Base-by-base conservation (phyloP, 2,329 filamentous ascomycete species). In the Fusarium euwallaceae region DNA sequence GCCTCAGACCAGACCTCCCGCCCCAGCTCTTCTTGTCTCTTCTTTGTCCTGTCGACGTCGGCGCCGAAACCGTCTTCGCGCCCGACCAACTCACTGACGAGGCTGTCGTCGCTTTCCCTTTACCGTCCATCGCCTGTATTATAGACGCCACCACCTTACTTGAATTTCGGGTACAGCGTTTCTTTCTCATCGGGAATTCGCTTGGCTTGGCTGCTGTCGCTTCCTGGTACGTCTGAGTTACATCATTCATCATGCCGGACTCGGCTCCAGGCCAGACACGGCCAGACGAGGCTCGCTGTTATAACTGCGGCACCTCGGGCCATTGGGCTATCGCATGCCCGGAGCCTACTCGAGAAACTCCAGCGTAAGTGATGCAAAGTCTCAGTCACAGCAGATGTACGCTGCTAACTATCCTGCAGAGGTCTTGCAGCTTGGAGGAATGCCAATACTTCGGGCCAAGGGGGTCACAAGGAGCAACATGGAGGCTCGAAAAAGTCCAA, bases 301-400 rank as follows among this genome's bases (percentile, higher is more conserved):
- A 89, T 78, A 90, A 89, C 76, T 90, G 88, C 74, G 87, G 87
- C 62, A 78, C 80, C 58, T 80, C 81, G 34, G 86, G 86, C 5
- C 88, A 90, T 77, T 89, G 87, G 83, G 82, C 87, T 14, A 81
- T 89, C 62, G 87, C 87, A 60, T 90, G 88, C 76, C 88, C 87
- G 9, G 85, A 88, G 69, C 84, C 86, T 24, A 87, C 86, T 27
- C 82, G 87, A 70, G 79, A 82, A 73, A 83, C 84, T 55, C 86
- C 86, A 73, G 86, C 84, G 88, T 90, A 84, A 87, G 88, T 86
- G 20, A 10, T 61, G 48, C 37, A 32, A 29, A 11, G 56, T 37
- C 27, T 24, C 20, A 17, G 20, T 16, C 60, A 34, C 55, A 48
- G 20, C 37, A 63, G 20, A 20, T 24, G 27, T 36, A 60, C 59